Evolutionary conservation across 108 stramenopile genomes (phyloP), one percentile per base, ranked within the genome.

Genomic region (Pseudonitzschia pungens): DNA sequence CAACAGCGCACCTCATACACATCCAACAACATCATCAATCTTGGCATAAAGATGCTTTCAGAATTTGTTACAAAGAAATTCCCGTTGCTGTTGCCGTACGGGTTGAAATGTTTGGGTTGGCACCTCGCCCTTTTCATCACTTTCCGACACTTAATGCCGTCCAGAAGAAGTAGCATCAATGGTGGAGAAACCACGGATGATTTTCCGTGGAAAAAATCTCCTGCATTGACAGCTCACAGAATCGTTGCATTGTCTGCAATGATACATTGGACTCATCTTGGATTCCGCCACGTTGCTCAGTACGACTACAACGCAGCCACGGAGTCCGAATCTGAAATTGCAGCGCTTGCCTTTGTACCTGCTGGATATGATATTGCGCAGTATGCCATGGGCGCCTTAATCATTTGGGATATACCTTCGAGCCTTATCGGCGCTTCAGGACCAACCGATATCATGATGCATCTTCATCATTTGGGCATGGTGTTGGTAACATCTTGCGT

Each of bases 361-460:
- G 56, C 28, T 24, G 75, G 72, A 16, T 33, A 57, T 40, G 31
- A 70, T 27, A 63, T 81, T 12, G 70, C 69, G 0, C 54, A 48
- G 24, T 22, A 44, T 48, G 55, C 70, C 43, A 58, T 67, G 45
- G 72, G 71, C 7, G 48, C 70, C 32, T 75, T 87, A n/a, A 24
- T 86, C n/a, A 40, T 85, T 43, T 88, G 87, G 87, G 87, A 88
- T 64, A 88, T 85, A 43, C 87, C 87, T 20, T 55, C 66, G 7
- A 59, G 76, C 15, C 21, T 80, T 0, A 7, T 80, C 31, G 60
- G 63, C 31, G 76, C 56, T 16, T 70, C 75, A 31, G 72, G 52
- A 16, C 68, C 68, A 36, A 57, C 58, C 26, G 85, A 88, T 70
- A 45, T 55, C 21, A 2, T 86, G 4, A 87, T 87, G 86, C 59